Percentiles rank a stretch among this genome's conserved stretches.
These are phyloP conservation scores for Kewa caespitosa DNA, from an alignment of 179 eudicot genomes.

Conservation along the genomic window DNA sequence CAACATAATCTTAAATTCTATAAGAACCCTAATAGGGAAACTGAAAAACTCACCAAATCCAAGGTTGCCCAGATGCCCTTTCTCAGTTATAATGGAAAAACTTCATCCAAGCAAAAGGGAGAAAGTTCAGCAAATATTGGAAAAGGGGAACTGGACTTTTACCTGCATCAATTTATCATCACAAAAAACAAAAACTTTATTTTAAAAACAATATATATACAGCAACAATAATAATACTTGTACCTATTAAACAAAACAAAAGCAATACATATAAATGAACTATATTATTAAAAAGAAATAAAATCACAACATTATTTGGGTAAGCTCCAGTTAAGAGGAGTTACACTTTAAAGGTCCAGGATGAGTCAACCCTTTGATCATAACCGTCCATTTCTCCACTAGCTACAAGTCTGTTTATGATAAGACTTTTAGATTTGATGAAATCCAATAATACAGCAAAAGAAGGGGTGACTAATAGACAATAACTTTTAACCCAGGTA, in stretches of 20 bases:
- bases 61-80: slow-evolving; percentile 32
- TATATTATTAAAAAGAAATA: not conserved
- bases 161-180: slow-evolving; percentile 25
- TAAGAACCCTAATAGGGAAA: not conserved
- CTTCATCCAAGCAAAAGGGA: slow-evolving; percentile 29
- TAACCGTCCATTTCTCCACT: slow-evolving; percentile 21
- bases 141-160: slow-evolving; percentile 23
- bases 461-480: too few relatives aligned
- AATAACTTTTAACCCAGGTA: too few relatives aligned
- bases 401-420: too few relatives aligned
- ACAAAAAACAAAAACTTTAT: not conserved
- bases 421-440: too few relatives aligned
- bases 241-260: slow-evolving; percentile 7
- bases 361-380: slow-evolving; percentile 28
- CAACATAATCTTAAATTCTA: slow-evolving; percentile 15
- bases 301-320: slow-evolving; percentile 26
- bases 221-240: not conserved
- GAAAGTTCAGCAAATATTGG: slow-evolving; percentile 29
- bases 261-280: not conserved
- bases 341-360: slow-evolving; percentile 25
- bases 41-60: slow-evolving; percentile 40
- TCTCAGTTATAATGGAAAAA: slow-evolving; percentile 21
- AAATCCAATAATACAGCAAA: too few relatives aligned
- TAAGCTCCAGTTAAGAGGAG: slow-evolving; percentile 6
- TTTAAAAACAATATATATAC: not conserved